Evolutionary conservation across 805 yeast genomes (phyloP).

Genomic region (Wickerhamomyces kurtzmanii): DNA sequence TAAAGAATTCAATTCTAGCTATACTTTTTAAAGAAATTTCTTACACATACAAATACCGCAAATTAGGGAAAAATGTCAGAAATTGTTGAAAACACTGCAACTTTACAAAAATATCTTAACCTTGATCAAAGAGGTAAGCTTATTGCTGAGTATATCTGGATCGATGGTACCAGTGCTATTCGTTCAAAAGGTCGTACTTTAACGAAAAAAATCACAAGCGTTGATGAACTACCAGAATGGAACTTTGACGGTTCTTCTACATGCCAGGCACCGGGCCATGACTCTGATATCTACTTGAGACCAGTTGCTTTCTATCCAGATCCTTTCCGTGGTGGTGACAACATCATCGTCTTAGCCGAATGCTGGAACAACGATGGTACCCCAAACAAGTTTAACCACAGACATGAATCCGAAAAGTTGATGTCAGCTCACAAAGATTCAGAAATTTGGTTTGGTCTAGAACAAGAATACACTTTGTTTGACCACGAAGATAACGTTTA

Average conservation of each 20-base stretch:
- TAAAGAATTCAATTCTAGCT: too few relatives aligned
- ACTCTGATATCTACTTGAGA: conserved; percentile 90
- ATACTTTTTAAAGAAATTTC: too few relatives aligned
- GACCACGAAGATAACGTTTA: conserved; percentile 85
- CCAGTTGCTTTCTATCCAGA: conserved; percentile 95
- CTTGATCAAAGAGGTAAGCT: conserved; percentile 80
- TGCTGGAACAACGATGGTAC: conserved; percentile 99
- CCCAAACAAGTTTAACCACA: conserved; percentile 97
- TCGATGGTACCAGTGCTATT: conserved; percentile 82
- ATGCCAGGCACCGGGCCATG: conserved; percentile 96
- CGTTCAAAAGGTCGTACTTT: conserved; percentile 95
- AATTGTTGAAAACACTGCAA: conserved; percentile 51
- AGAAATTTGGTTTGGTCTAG: conserved; percentile 94
- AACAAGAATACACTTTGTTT: conserved; percentile 96
- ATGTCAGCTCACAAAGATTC: conserved; percentile 85
- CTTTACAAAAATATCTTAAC: conserved; percentile 72
- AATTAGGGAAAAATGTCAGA: too few relatives aligned
- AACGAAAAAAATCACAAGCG: conserved; percentile 49
- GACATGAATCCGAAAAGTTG: conserved; percentile 92
- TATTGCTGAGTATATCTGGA: conserved; percentile 97
- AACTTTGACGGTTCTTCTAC: conserved; percentile 99
- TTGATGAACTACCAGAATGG: conserved; percentile 96
- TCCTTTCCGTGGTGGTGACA: conserved; percentile 97
- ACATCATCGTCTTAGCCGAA: conserved; percentile 89
- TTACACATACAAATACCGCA: too few relatives aligned